Base-by-base conservation (phyloP, 176 grass and related monocot species). In the Poa annua region DNA sequence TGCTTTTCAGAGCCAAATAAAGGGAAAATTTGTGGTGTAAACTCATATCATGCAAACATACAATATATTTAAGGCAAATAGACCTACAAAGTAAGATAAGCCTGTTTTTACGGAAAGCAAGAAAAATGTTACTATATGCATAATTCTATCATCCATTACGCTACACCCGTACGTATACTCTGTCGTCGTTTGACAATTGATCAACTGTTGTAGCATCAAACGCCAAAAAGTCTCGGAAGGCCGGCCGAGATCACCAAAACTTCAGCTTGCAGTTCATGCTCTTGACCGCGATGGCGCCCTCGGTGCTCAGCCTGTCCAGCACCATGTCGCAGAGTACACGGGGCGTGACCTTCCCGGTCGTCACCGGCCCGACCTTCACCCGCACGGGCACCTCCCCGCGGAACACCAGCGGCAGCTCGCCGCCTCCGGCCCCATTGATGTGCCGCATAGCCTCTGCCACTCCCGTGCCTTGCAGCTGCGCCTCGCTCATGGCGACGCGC, bases 251-350 rank as follows among this genome's bases (percentile, higher is more conserved):
- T 81, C 50, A 85, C 73, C 76, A 77, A 8, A 84, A 44, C 78
- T 91, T 91, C 39, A 91, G 15, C 20, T 84, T 90, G 80, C 89
- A 90, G 85, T 3, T 67, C 69, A 83, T 84, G 22, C 0, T 84
- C 76, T 76, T 87, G 69, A 90, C 82, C 62, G 71, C 2, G 66
- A 90, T 60, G 14, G 12, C 48, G 6, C 77, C 82, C 42, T 84
- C 56, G 4, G 81, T 79, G 16, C 9, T 54, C 52, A 91, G 81
- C 34, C 62, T 91, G 78, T 91, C 42, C 0, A 91, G 85, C 39
- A 91, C 81, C 33, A 91, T 66, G 35, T 80, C 82, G 44, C 85
- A 91, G 10, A 77, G 8, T 2, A 91, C 85, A 2, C 33, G 24
- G 6, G 89, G 65, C 29, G 76, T 91, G 9, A 87, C 63, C 89